phyloP scores from a whole-genome alignment of 2,329 filamentous ascomycete genomes.

The Domatiomyces globalis region DNA sequence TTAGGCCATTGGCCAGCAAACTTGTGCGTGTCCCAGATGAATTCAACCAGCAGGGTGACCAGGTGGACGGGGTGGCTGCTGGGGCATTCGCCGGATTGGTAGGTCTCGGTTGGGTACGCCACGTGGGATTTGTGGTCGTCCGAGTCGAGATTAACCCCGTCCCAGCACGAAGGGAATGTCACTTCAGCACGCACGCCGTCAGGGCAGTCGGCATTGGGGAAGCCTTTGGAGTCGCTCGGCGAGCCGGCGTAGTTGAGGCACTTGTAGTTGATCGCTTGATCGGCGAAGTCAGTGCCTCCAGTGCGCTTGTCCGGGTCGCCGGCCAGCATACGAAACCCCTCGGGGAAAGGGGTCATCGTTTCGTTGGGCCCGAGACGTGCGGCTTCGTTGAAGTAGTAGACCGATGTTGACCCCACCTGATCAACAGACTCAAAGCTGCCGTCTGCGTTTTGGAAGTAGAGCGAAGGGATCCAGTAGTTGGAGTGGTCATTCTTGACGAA shows the following conservation, averaged over 20 bases:
- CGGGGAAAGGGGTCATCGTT: conserved; percentile 57
- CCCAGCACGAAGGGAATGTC: conserved; percentile 85
- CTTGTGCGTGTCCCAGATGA: conserved; percentile 37
- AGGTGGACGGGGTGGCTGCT: conserved; percentile 37
- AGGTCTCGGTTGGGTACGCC: conserved; percentile 22
- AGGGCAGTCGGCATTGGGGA: conserved; percentile 57
- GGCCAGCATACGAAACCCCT: conserved; percentile 67
- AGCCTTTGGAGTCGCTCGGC: conserved; percentile 43
- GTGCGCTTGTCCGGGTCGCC: conserved; percentile 40
- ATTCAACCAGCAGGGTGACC: conserved; percentile 45
- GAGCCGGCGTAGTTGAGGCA: conserved; percentile 45
- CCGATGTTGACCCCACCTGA: conserved; percentile 40
- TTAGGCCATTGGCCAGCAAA: conserved; percentile 38
- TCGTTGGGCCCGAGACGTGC: conserved; percentile 29
- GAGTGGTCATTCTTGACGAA: conserved; percentile 67
- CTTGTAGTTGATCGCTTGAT: conserved; percentile 2
- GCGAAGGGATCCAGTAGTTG: conserved; percentile 68
- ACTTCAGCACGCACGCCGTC: conserved; percentile 71
- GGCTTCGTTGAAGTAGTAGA: conserved; percentile 22
- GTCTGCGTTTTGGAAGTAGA: conserved; percentile 63
- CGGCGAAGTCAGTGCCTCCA: conserved; percentile 29
- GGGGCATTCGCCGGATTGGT: conserved; percentile 20
- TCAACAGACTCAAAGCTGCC: conserved; percentile 27
- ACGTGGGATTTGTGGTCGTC: conserved; percentile 26
- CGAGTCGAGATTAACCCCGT: conserved; percentile 48